These are phyloP conservation scores for Tilletia indica DNA, from an alignment of 1,284 basidiomycete genomes.

Conservation along the genomic window DNA sequence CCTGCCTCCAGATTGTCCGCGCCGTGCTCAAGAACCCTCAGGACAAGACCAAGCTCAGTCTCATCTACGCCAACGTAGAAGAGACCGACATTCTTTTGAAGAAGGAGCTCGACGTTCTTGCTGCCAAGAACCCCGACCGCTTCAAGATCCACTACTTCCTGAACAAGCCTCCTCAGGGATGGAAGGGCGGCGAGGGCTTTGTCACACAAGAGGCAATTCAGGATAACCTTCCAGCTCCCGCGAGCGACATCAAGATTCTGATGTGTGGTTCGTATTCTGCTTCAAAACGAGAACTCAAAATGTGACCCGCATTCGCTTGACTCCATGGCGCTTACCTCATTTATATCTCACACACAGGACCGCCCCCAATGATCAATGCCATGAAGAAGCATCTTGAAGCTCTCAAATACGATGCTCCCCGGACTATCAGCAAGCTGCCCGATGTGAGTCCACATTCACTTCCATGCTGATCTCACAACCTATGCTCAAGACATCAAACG, in stretches of 20 bases:
- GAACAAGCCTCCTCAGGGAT: slow-evolving; percentile 82
- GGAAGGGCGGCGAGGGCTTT: slow-evolving; percentile 87
- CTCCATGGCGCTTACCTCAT: not conserved
- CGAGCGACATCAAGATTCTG: slow-evolving; percentile 55
- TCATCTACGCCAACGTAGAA: slow-evolving; percentile 91
- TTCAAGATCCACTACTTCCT: slow-evolving; percentile 85
- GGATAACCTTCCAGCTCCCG: slow-evolving; percentile 56
- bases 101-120: slow-evolving; percentile 79
- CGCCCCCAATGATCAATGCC: slow-evolving; percentile 91
- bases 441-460: slow-evolving; percentile 59
- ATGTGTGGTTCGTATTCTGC: slow-evolving; percentile 53
- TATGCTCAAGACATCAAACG: not conserved
- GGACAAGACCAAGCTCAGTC: slow-evolving; percentile 81
- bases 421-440: slow-evolving; percentile 69
- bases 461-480: not conserved
- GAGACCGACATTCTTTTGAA: slow-evolving; percentile 66
- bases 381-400: slow-evolving; percentile 94
- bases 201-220: slow-evolving; percentile 91
- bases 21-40: slow-evolving; percentile 79
- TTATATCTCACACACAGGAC: slow-evolving; percentile 61
- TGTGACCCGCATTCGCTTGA: not conserved
- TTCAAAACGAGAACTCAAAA: not conserved
- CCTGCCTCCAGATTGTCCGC: slow-evolving; percentile 78
- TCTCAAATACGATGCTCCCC: slow-evolving; percentile 80
- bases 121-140: slow-evolving; percentile 63